These are phyloP conservation scores for Trichoderma aggressivum DNA, from an alignment of 2,329 filamentous ascomycete species.

Conservation along the genomic window DNA sequence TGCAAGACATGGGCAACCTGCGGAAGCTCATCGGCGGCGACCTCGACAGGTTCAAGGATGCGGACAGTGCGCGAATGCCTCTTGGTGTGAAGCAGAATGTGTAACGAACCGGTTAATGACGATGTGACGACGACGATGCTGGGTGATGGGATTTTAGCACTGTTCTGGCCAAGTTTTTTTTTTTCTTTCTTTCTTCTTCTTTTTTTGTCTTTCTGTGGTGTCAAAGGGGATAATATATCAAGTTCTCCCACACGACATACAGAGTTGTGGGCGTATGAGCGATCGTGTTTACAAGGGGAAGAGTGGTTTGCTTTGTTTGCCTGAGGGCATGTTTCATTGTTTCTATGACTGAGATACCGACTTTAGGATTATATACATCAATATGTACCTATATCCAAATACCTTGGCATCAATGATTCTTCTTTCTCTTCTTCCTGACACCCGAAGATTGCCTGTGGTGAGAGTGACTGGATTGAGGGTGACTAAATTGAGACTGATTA, in stretches of 20 bases:
- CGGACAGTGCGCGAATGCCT: slow-evolving; percentile 54
- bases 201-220: neutral
- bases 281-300: neutral
- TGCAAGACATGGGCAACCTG: slow-evolving; percentile 76
- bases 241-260: neutral
- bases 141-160: neutral
- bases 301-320: neutral
- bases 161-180: neutral
- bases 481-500: neutral
- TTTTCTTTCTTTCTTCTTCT: neutral
- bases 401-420: neutral
- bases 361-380: neutral
- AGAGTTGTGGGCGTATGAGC: neutral
- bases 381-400: neutral
- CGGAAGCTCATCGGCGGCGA: slow-evolving; percentile 68
- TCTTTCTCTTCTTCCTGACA: neutral
- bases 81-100: slow-evolving; percentile 44
- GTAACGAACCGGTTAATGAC: slow-evolving; percentile 21
- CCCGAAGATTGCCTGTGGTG: neutral
- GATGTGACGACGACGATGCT: neutral
- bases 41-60: slow-evolving; percentile 62
- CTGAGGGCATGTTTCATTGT: neutral
- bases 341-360: neutral
- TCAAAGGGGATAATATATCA: neutral
- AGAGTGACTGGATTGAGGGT: neutral